Evolutionary conservation across 768 basidiomycete species (phyloP).

Genomic region (Coprinopsis marcescibilis): DNA sequence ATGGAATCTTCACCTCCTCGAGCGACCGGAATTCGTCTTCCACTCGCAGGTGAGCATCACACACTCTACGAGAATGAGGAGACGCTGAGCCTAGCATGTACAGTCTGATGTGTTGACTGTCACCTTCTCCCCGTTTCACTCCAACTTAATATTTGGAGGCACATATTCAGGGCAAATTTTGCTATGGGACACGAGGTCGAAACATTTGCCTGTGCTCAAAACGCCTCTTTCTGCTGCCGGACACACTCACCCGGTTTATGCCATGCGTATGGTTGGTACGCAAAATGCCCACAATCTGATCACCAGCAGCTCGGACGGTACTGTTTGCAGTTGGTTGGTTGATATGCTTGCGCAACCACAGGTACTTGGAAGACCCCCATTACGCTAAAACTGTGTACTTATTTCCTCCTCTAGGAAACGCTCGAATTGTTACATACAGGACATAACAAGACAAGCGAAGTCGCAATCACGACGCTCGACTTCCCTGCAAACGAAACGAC

Average conservation of each 20-base stretch:
- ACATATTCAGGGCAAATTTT: conserved; percentile 99
- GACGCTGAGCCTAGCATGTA: conserved; percentile 1
- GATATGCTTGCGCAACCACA: conserved; percentile 99
- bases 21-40: conserved; percentile 96
- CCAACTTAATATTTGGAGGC: conserved; percentile 94
- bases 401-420: conserved; percentile 66
- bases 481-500: conserved; percentile 97
- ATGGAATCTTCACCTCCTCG: conserved; percentile 94
- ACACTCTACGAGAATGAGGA: neutral
- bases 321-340: conserved; percentile 95
- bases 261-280: conserved; percentile 97
- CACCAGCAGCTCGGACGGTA: conserved; percentile 94
- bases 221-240: conserved; percentile 94
- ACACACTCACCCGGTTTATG: conserved; percentile 98
- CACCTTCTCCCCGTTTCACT: conserved; percentile 95
- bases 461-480: conserved; percentile 88
- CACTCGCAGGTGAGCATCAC: conserved; percentile 82
- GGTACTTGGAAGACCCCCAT: conserved; percentile 34
- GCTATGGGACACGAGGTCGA: conserved; percentile 96
- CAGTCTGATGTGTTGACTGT: conserved; percentile 98
- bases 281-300: conserved; percentile 98
- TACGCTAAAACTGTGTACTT: neutral
- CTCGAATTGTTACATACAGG: conserved; percentile 84
- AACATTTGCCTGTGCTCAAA: conserved; percentile 93
- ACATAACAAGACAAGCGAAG: conserved; percentile 96